Percentiles rank a stretch among this genome's conserved stretches.
These are phyloP conservation scores for Nakaseomyces bracarensis DNA, from an alignment of 1,139 yeast genomes.

Conservation along the genomic window DNA sequence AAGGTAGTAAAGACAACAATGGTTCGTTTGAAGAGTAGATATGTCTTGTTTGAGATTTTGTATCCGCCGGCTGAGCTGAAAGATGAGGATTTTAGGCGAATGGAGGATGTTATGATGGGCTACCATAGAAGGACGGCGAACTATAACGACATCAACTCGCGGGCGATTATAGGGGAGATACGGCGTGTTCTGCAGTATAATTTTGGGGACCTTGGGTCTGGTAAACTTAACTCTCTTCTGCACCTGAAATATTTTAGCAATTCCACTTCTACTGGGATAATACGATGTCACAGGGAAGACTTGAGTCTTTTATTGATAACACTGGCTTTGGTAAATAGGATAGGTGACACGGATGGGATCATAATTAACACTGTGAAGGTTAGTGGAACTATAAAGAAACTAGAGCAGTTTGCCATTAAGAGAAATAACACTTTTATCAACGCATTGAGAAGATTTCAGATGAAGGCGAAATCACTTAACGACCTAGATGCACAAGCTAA, in stretches of 20 bases:
- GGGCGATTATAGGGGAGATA: slow-evolving; percentile 45
- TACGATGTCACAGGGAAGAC: slow-evolving; percentile 66
- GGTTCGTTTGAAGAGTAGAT: slow-evolving; percentile 86
- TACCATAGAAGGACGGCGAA: slow-evolving; percentile 5
- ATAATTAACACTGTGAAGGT: slow-evolving; percentile 59
- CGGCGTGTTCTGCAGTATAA: slow-evolving; percentile 46
- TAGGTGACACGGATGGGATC: slow-evolving; percentile 44
- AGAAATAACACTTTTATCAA: slow-evolving; percentile 37
- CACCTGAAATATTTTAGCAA: slow-evolving; percentile 72
- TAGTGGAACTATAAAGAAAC: slow-evolving; percentile 82
- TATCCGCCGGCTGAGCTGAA: slow-evolving; percentile 41
- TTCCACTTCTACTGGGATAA: slow-evolving; percentile 75
- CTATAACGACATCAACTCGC: slow-evolving; percentile 35
- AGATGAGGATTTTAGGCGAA: slow-evolving; percentile 9
- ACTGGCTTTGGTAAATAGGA: slow-evolving; percentile 48
- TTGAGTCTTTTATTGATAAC: slow-evolving; percentile 61
- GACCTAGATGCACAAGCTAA: background rate
- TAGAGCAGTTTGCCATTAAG: slow-evolving; percentile 58
- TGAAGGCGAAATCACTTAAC: background rate
- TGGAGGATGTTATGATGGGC: slow-evolving; percentile 6
- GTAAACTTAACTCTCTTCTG: slow-evolving; percentile 53
- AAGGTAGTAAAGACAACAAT: too few species aligned
- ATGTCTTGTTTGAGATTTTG: slow-evolving; percentile 68
- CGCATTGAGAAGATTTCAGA: slow-evolving; percentile 12
- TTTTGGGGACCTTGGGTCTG: slow-evolving; percentile 76